These are phyloP conservation scores for Oryza coarctata DNA, from an alignment of 176 grass and related monocot genomes.

Conservation along the genomic window DNA sequence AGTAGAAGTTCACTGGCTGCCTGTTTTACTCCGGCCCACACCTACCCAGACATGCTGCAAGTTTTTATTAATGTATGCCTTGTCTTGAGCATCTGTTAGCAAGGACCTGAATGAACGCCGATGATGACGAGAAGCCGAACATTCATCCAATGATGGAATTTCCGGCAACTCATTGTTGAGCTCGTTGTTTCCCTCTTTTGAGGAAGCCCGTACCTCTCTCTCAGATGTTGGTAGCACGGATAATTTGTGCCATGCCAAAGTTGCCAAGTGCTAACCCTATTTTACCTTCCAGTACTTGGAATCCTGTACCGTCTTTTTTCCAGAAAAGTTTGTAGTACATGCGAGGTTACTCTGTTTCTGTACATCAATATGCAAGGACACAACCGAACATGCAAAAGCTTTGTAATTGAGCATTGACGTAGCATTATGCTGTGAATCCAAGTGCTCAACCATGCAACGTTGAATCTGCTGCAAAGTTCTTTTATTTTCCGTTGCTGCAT, in stretches of 20 bases:
- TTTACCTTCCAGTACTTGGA: conserved; percentile 17
- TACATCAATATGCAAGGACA: conserved; percentile 19
- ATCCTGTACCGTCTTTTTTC: neutral
- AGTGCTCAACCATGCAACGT: neutral
- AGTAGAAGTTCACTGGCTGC: conserved; percentile 35
- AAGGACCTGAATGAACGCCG: neutral
- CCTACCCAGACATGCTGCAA: neutral
- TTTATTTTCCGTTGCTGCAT: neutral
- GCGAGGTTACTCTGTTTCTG: conserved; percentile 17
- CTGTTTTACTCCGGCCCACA: conserved; percentile 18
- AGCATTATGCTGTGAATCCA: neutral
- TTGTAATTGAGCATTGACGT: neutral
- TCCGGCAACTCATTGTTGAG: conserved; percentile 13
- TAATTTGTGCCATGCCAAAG: conserved; percentile 17
- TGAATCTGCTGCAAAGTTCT: neutral
- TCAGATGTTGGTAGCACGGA: conserved; percentile 40
- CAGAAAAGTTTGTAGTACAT: neutral
- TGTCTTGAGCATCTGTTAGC: neutral
- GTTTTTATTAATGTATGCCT: neutral
- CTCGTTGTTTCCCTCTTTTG: neutral
- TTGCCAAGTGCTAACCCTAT: neutral
- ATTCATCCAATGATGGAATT: neutral
- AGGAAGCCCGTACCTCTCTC: neutral
- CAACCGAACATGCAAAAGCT: neutral
- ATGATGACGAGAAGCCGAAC: neutral